A percentile compares a stretch with the other conserved stretches of the same genome.
phyloP scores from a whole-genome alignment of 345 rosid species.

The Salix brachista region DNA sequence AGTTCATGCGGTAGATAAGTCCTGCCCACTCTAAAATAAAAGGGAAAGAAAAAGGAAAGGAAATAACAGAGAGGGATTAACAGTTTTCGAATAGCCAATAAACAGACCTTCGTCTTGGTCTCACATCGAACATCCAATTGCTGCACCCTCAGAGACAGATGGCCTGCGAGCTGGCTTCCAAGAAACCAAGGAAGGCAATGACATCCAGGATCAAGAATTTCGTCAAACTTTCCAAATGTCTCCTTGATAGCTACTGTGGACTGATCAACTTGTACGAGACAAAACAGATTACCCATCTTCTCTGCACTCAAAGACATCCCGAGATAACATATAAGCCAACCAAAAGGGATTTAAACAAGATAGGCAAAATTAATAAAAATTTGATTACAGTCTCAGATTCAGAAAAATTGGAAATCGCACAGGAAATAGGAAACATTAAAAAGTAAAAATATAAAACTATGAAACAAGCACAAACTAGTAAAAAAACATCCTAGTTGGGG shows the following conservation, averaged over 20 bases:
- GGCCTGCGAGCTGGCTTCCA: constrained; percentile 36
- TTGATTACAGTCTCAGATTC: not conserved
- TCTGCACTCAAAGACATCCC: constrained; percentile 2
- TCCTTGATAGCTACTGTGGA: constrained; percentile 39
- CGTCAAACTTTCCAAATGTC: constrained; percentile 38
- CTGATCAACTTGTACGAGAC: constrained; percentile 39
- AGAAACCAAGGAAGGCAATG: constrained; percentile 43
- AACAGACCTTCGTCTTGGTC: constrained; percentile 40
- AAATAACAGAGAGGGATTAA: not conserved
- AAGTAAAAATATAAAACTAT: too few species aligned
- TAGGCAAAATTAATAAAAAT: not conserved
- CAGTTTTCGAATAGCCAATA: not conserved
- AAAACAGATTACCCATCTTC: constrained; percentile 36
- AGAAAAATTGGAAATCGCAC: not conserved
- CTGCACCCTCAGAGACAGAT: constrained; percentile 39
- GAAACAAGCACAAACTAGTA: not conserved
- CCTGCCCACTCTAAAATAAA: not conserved
- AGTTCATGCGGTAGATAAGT: not conserved
- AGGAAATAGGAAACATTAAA: not conserved
- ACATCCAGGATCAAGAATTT: constrained; percentile 41
- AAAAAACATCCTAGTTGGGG: too few species aligned
- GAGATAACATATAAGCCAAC: not conserved
- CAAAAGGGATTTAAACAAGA: not conserved
- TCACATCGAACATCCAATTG: constrained; percentile 43
- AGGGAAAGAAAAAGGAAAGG: not conserved